Evolutionary conservation across 192 early-diverging fungal genomes (phyloP), one percentile per base, ranked within the genome.

Genomic region (Coemansia sp.): DNA sequence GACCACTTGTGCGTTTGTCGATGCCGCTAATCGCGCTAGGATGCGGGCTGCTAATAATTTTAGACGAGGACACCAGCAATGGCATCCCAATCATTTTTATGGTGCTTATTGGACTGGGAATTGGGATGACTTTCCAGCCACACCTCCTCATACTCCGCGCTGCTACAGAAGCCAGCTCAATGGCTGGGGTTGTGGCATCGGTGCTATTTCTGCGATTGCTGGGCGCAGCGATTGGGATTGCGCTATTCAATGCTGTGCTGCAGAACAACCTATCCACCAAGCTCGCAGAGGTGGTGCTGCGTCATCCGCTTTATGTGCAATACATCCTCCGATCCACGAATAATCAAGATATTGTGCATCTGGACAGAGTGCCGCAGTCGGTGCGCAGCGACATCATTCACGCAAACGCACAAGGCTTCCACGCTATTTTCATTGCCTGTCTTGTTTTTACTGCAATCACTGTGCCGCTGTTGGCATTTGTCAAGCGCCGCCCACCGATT

Each of bases 281-380:
- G 62, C 72, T 75, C 19, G 62, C 68, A 2, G 56, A 26, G n/a
- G 60, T 67, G 9, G 65, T 62, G 1, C 62, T 75, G 1, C 16
- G 51, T 9, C 64, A 74, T 26, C 61, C 64, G 25, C 23, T 75
- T 23, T 81, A 65, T 27, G 21, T 49, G 23, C 63, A 65, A 49
- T 75, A 74, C 31, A 74, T 81, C 4, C 52, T 81, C 19, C 32
- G 57, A 14, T 70, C 78, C 2, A 34, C 32, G 7, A 50, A 81
- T 54, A 81, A 81, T 47, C 60, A 69, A 21, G 71, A 79, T 19
- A 52, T 79, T 14, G 70, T 73, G 31, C 67, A 62, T 26, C 57
- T 79, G 56, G 50, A 67, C 28, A 52, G 30, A 7, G 71, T 79
- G 63, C 71, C 76, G 48, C 71, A 73, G 64, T 60, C 67, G 10